These are phyloP conservation scores for Dacryopinax spathularia DNA, from an alignment of 768 basidiomycete genomes.

Conservation along the genomic window DNA sequence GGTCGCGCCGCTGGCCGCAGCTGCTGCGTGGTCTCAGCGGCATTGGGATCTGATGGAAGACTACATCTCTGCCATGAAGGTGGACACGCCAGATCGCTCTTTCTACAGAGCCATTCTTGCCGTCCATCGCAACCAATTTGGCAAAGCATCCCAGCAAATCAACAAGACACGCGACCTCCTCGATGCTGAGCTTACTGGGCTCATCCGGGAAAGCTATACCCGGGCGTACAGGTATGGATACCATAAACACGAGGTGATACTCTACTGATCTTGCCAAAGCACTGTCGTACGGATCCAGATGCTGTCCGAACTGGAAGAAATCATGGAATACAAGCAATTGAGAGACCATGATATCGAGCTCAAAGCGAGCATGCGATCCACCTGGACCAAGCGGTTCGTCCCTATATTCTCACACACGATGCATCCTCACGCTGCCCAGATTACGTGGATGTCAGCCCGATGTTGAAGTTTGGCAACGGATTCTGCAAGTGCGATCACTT, in stretches of 20 bases:
- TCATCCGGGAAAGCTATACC: constrained; percentile 94
- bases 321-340: constrained; percentile 87
- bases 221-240: constrained; percentile 72
- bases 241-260: not conserved
- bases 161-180: constrained; percentile 83
- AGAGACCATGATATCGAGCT: constrained; percentile 78
- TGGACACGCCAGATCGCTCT: constrained; percentile 81
- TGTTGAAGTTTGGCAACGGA: constrained; percentile 97
- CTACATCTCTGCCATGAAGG: constrained; percentile 85
- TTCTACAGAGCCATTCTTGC: constrained; percentile 94
- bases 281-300: constrained; percentile 96
- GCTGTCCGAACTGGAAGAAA: constrained; percentile 95
- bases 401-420: not conserved
- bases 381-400: constrained; percentile 88
- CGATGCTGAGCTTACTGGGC: constrained; percentile 77
- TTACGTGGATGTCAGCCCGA: constrained; percentile 93
- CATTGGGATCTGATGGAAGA: constrained; percentile 99
- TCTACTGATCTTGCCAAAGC: constrained; percentile 10
- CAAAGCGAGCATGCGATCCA: constrained; percentile 78
- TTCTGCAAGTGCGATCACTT: constrained; percentile 86
- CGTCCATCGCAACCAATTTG: constrained; percentile 92
- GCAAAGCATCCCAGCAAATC: constrained; percentile 78
- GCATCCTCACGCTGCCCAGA: constrained; percentile 30
- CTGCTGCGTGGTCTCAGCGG: constrained; percentile 89
- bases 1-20: constrained; percentile 93